Base-by-base conservation (phyloP, 768 basidiomycete species). In the Hypholoma sublateritium region DNA sequence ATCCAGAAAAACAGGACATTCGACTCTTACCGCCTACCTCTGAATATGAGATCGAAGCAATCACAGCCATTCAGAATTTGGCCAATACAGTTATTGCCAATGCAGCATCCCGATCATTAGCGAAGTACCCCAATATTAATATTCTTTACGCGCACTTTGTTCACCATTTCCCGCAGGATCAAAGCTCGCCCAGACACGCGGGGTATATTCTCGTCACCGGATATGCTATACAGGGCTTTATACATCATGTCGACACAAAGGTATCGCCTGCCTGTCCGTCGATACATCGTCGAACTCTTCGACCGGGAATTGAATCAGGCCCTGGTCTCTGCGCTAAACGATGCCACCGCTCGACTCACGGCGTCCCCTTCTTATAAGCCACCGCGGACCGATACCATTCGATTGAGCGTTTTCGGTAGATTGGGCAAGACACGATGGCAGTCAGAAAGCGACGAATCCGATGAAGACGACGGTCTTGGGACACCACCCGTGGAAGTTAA, bases 11-110 rank as follows among this genome's bases (percentile, higher is more conserved):
- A 64, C 73, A 49, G 56, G 81, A 70, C 56, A 73, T 62, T 56
- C 84, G 82, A 2, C 70, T 95, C 25, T 74, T 85, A 56, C 84
- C 88, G 4, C 85, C 91, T 8, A 80, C 81, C 0, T 76, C 83
- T 6, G 84, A 87, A 59, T 74, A 82, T 36, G 95, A 98, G 64
- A 78, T 86, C 4, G 93, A 96, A 63, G 87, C 93, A 25, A 81
- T 95, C 63, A 88, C 89, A 4, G 91, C 93, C 4, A 91, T 99
- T 49, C 89, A 94, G 64, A 98, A 98, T 68, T 78, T 99, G 41
- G 88, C 90, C 25, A 99, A 99, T 68, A 93, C 95, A 17, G 95
- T 98, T 50, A 91, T 98, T 56, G 95, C 95, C 0, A 95, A 95
- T 65, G 85, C 92, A 21, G 95, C 97, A 1, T 98, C 97, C 21